Base-by-base conservation (phyloP, 129 eudicot genomes). In the Tagetes erecta region DNA sequence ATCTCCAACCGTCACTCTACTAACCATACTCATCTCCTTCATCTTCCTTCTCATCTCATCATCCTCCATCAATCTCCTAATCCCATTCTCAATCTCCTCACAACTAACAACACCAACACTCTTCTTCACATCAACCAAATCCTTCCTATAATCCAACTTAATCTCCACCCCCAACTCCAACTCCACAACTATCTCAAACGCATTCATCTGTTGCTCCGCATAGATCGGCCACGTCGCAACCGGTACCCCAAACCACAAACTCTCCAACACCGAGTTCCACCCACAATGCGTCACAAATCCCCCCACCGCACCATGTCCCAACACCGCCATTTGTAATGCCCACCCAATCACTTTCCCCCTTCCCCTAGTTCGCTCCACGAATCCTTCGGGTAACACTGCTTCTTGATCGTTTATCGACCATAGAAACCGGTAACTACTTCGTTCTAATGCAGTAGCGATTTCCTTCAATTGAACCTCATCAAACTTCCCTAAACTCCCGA, bases 401-500 rank as follows among this genome's bases (percentile, higher is more conserved):
- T 49, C 46, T 0, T 57, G 64, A 70, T 80, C 65, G 46, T 70
- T 81, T 3, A 85, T 52, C 7, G 89, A 82, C 87, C 90, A 86
- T 14, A 86, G 44, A 36, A 86, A 86, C 20, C 81, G 70, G 8
- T 47, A 35, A 4, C 83, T 85, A 35, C 79, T 80, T 10, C 5
- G 31, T 59, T 80, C 81, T 3, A 86, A 64, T 2, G 68, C 89
- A n/a, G 5, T 12, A 0, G 84, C 84, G 2, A 79, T 70, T 64
- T 82, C 76, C 58, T 50, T 71, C 27, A 80, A 49, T 49, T 86
- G 87, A 12, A 35, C 38, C 59, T 53, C 64, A 27, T 67, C 53
- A 50, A 86, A 80, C 33, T 42, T 33, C 42, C 87, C 85, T 56
- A 49, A 1, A 73, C 87, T 86, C 20, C 90, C 87, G 68, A 86